Base-by-base conservation (phyloP, 148 eudicot genomes). In the Chenopodium suecicum region DNA sequence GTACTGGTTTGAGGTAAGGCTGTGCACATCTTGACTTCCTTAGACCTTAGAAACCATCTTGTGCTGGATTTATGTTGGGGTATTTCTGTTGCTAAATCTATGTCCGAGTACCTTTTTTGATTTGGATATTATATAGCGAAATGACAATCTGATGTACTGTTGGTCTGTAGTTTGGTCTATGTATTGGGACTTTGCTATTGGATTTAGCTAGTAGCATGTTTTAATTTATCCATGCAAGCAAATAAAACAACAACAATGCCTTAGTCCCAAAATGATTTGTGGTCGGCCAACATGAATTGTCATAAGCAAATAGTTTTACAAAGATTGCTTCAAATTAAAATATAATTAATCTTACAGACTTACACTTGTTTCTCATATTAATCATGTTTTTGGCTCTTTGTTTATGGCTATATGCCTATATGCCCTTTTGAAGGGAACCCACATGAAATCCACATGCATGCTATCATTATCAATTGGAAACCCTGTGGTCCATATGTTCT, bases 331-430 rank as follows among this genome's bases (percentile, higher is more conserved):
- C 25, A 48, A 73, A 58, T 58, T 16, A 58, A 58, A n/a, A 8
- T 1, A 23, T 23, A 4, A 73, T 12, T 73, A 23, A 22, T 73
- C 9, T 25, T 37, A 47, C 60, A 10, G 11, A 23, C 1, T 25
- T 19, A 47, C 60, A 10, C 41, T 12, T 7, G 1, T 58, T 56
- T 80, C 29, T 44, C 47, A 14, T 56, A 5, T 37, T n/a, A 72
- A 37, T 64, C 67, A 72, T 58, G 82, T 17, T 56, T 62, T 72
- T 46, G 60, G 70, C 58, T 60, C 27, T 11, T 29, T 41, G 58
- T 73, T n/a, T 4, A 46, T 70, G 64, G 62, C 20, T 67, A 37
- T 34, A 16, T 65, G 52, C 27, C 69, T 34, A 3, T 14, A 54
- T 56, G 62, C 62, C 19, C 22, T 23, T 80, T 14, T 1, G 46